phyloP scores from a whole-genome alignment of 1,284 basidiomycete species.

The Cystobasidium slooffiae region DNA sequence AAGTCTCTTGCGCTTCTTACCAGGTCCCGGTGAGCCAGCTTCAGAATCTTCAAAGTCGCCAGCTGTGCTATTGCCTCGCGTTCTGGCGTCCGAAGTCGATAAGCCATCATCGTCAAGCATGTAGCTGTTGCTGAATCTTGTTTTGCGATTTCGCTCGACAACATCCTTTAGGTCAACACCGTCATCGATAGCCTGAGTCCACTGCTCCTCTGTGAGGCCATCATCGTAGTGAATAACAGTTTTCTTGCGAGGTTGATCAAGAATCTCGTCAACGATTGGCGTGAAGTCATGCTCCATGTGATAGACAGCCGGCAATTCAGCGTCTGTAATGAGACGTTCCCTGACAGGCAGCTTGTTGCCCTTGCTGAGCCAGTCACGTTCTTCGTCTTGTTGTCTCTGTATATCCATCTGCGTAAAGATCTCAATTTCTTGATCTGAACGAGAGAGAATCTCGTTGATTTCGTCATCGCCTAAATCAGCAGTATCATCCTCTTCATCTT shows the following conservation, averaged over 20 bases:
- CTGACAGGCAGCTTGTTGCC: slow-evolving; percentile 82
- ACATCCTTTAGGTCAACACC: slow-evolving; percentile 45
- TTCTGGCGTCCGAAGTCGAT: slow-evolving; percentile 32
- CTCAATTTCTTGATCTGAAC: slow-evolving; percentile 76
- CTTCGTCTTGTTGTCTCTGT: slow-evolving; percentile 73
- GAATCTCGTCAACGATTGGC: slow-evolving; percentile 63
- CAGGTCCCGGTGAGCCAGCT: slow-evolving; percentile 39
- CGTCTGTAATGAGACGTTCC: slow-evolving; percentile 77
- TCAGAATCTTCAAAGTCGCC: slow-evolving; percentile 40
- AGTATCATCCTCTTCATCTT: slow-evolving; percentile 89
- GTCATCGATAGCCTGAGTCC: slow-evolving; percentile 62
- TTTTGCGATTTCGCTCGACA: slow-evolving; percentile 27
- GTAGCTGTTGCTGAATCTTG: slow-evolving; percentile 23
- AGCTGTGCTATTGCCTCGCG: slow-evolving; percentile 14
- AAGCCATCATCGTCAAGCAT: slow-evolving; percentile 19
- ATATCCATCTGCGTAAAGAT: slow-evolving; percentile 85
- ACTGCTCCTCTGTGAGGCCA: slow-evolving; percentile 91
- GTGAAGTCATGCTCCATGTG: slow-evolving; percentile 72
- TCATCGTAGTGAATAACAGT: slow-evolving; percentile 91
- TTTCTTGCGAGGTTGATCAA: slow-evolving; percentile 70
- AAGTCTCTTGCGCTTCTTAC: slow-evolving; percentile 42
- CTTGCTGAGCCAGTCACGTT: slow-evolving; percentile 71
- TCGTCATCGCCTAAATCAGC: slow-evolving; percentile 98
- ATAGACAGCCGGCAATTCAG: slow-evolving; percentile 92
- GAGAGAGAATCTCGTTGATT: slow-evolving; percentile 89